Conservation (phyloP, 139 green algal genomes). For the Chlamydomonas incerta region DNA sequence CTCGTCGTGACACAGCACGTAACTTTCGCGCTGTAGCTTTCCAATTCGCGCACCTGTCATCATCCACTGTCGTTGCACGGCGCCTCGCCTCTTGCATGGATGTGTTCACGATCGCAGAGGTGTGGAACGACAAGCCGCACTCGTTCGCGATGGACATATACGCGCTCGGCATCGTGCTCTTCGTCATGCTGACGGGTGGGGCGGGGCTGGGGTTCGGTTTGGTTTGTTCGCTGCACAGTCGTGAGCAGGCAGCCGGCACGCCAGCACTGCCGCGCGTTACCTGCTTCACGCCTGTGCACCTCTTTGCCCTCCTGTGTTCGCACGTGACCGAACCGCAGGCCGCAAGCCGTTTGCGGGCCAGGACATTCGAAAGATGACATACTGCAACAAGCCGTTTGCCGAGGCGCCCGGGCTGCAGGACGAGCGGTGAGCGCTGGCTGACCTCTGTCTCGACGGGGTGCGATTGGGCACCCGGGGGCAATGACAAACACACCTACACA, state of each 20-base stretch:
- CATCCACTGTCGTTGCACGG: neutral
- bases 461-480: no score
- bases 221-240: no score
- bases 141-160: conserved; percentile 34
- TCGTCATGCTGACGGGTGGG: conserved; percentile 50
- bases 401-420: conserved; percentile 48
- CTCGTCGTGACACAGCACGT: conserved; percentile 40
- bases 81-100: neutral
- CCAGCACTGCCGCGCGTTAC: neutral
- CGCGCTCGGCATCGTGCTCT: conserved; percentile 56
- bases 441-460: neutral
- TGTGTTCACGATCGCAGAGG: neutral
- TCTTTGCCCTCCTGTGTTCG: no score
- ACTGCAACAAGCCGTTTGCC: conserved; percentile 29
- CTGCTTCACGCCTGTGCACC: neutral
- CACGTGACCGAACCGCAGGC: neutral
- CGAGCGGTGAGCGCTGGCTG: neutral
- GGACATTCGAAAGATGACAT: conserved; percentile 47
- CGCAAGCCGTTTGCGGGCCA: conserved; percentile 3
- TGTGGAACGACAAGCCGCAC: conserved; percentile 29
- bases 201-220: no score
- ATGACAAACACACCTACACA: no score
- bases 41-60: no score
- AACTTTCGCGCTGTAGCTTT: conserved; percentile 37
- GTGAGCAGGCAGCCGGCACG: neutral